Evolutionary conservation across 202 grass and related monocot species (phyloP).

Genomic region (Setaria italica): DNA sequence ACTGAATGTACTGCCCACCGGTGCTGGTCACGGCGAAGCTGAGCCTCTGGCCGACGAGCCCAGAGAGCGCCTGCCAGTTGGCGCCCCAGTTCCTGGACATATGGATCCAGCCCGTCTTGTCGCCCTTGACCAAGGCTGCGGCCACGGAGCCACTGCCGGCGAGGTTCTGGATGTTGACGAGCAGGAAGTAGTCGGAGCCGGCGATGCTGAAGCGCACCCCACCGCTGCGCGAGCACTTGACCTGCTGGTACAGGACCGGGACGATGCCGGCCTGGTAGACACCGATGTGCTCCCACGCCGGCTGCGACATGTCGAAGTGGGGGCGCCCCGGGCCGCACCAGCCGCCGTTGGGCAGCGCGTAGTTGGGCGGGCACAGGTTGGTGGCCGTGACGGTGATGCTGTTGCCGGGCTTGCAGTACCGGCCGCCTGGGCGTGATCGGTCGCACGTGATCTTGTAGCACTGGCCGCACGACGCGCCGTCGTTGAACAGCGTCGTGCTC

Average conservation of each 20-base stretch:
- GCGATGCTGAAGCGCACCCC: constrained; percentile 57
- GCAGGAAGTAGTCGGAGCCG: constrained; percentile 72
- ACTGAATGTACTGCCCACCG: constrained; percentile 59
- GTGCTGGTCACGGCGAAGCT: neutral
- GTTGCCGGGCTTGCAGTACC: constrained; percentile 31
- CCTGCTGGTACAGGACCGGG: constrained; percentile 24
- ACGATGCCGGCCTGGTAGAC: neutral
- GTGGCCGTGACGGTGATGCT: constrained; percentile 45
- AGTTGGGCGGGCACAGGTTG: constrained; percentile 60
- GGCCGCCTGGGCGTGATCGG: neutral
- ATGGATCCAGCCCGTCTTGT: constrained; percentile 50
- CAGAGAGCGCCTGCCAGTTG: constrained; percentile 61
- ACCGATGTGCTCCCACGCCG: constrained; percentile 21
- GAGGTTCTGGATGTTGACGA: constrained; percentile 69
- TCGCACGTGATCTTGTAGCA: constrained; percentile 62
- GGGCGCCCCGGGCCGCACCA: constrained; percentile 41
- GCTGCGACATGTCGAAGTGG: constrained; percentile 58
- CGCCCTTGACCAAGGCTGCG: constrained; percentile 44
- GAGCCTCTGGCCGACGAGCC: neutral
- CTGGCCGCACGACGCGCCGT: constrained; percentile 73
- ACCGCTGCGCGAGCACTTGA: constrained; percentile 57
- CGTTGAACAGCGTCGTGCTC: constrained; percentile 72
- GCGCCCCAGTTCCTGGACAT: constrained; percentile 76
- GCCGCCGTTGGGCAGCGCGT: constrained; percentile 18
- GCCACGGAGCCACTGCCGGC: constrained; percentile 63